Base-by-base conservation (phyloP, 805 yeast genomes). In the Pichia deserticola region DNA sequence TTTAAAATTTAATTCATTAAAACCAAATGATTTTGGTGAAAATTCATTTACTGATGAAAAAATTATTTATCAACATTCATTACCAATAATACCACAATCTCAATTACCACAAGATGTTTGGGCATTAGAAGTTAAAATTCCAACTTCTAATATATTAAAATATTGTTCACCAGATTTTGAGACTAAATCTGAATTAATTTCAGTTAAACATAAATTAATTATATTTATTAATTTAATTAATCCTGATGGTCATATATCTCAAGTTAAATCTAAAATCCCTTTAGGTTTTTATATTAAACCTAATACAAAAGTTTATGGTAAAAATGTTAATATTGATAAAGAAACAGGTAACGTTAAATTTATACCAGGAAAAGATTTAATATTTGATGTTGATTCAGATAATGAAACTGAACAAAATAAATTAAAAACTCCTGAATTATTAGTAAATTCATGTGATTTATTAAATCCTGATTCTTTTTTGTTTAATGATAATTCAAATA, bases 181-280 rank as follows among this genome's bases (percentile, higher is more conserved):
- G 5, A 54, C 72, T 49, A n/a, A 25, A 5, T 35, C 40, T 7
- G 66, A 69, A n/a, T 59, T 74, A 46, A 57, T 77, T 33, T 66
- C 62, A 44, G 75, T 77, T 7, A 71, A 65, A 53, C 82, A 78
- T 58, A 65, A 75, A 45, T 61, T 78, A 38, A 64, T 74, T 6
- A 56, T 78, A 5, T 58, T 62, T n/a, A 68, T 78, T 12, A 74
- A 73, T 47, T 60, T 78, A 36, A 63, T 70, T 27, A 78, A 78
- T 51, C 65, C 70, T 7, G 76, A 70, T 51, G 81, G 81, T 13
- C 81, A 76, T 57, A 61, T 66, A 2, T 73, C 78, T 47, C 80
- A 77, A 55, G 66, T 78, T 34, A 64, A 78, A 45, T 78, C 82
- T 10, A 77, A 76, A 53, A 60, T 78, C 40, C 82, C 82, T 0